phyloP scores from a whole-genome alignment of 306 rosid species.

The Gillenia trifoliata region DNA sequence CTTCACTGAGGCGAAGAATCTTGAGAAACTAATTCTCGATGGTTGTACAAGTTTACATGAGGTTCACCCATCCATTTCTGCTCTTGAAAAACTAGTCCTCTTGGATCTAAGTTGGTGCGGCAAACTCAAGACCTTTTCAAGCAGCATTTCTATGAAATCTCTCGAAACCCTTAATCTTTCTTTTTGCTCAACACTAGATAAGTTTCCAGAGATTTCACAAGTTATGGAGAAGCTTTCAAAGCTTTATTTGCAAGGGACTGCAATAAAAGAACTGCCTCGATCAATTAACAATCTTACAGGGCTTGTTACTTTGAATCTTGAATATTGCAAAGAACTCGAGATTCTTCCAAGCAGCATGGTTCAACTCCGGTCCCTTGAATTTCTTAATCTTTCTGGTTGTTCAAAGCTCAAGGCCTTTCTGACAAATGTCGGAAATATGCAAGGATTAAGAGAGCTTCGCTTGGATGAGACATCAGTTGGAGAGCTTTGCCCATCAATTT shows the following conservation, averaged over 20 bases:
- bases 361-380: too few relatives aligned
- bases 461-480: too few relatives aligned
- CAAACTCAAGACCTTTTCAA: not conserved
- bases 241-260: not conserved
- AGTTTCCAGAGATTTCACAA: conserved; percentile 3
- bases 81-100: not conserved
- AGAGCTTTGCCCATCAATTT: too few relatives aligned
- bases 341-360: conserved; percentile 4
- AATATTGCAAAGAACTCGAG: not conserved
- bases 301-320: not conserved
- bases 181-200: not conserved
- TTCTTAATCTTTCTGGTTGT: not conserved
- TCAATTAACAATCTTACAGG: conserved; percentile 3
- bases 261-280: not conserved
- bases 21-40: not conserved
- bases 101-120: not conserved
- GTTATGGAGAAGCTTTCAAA: not conserved
- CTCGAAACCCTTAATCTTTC: not conserved
- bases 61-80: conserved; percentile 1
- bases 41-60: not conserved
- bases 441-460: too few relatives aligned
- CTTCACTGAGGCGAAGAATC: conserved; percentile 10
- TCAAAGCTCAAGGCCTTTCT: too few relatives aligned
- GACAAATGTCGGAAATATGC: too few relatives aligned
- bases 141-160: not conserved